Evolutionary conservation across 768 basidiomycete species (phyloP).

Genomic region (Epithele typhae): DNA sequence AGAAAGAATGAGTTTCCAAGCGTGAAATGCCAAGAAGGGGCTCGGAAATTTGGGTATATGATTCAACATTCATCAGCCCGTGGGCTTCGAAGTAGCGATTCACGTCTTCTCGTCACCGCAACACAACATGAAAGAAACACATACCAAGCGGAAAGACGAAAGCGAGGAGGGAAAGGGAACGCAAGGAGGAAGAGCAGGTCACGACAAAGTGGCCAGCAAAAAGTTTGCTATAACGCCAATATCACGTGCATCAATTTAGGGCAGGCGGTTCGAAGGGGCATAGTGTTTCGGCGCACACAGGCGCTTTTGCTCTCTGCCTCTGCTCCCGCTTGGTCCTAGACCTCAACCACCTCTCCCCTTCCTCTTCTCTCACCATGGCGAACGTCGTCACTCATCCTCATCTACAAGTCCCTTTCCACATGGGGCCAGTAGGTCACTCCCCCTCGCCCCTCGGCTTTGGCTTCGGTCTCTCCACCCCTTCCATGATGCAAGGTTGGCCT

Average conservation of each 20-base stretch:
- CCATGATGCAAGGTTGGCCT: constrained; percentile 47
- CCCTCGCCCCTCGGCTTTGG: constrained; percentile 70
- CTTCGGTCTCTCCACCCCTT: constrained; percentile 52
- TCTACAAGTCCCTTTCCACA: constrained; percentile 60
- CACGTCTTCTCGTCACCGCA: constrained; percentile 60
- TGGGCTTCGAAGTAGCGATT: constrained; percentile 88
- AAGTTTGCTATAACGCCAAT: constrained; percentile 15
- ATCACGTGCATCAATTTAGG: constrained; percentile 35
- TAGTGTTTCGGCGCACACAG: constrained; percentile 10
- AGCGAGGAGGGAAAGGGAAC: neutral
- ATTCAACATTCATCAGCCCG: constrained; percentile 58
- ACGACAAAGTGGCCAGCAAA: constrained; percentile 14
- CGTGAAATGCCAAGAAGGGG: constrained; percentile 16
- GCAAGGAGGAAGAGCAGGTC: constrained; percentile 6
- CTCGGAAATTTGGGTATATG: constrained; percentile 95
- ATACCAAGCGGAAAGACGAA: constrained; percentile 24
- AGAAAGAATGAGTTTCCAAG: neutral
- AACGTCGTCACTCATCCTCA: constrained; percentile 53
- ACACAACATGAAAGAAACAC: constrained; percentile 21
- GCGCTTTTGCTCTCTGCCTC: constrained; percentile 10
- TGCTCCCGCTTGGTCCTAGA: no score
- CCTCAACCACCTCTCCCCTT: constrained; percentile 5
- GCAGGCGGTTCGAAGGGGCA: constrained; percentile 24
- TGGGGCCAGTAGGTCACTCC: constrained; percentile 53
- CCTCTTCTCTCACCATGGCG: constrained; percentile 50